Conservation (phyloP, 2,329 filamentous ascomycete genomes). For the Ceratocystis cubensis region DNA sequence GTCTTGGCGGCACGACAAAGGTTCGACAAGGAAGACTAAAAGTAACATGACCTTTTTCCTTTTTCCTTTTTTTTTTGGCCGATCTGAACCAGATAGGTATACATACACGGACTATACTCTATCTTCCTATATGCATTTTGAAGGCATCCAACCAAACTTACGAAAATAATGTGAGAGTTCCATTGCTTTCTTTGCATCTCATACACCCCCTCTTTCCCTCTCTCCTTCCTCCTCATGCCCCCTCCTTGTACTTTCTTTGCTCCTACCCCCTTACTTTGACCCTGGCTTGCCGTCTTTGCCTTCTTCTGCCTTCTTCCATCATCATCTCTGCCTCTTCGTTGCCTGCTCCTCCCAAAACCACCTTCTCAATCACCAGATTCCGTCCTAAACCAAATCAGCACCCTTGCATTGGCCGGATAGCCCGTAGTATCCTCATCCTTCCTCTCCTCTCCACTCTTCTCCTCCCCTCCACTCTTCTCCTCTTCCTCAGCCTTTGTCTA, state of each 20-base stretch:
- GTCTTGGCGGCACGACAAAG: constrained; percentile 7
- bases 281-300: background rate
- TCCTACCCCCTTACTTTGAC: background rate
- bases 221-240: background rate
- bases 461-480: background rate
- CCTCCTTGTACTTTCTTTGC: background rate
- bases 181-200: background rate
- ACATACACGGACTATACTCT: background rate
- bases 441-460: background rate
- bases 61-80: background rate
- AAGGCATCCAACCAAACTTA: background rate
- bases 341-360: background rate
- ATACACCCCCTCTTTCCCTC: background rate
- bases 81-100: background rate
- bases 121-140: background rate
- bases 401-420: constrained; percentile 3
- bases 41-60: background rate
- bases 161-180: background rate
- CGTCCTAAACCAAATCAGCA: background rate
- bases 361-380: background rate
- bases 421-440: background rate
- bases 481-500: background rate
- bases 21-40: constrained; percentile 2
- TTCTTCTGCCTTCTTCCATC: background rate
- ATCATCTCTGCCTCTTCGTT: background rate